Evolutionary conservation across 2,329 filamentous ascomycete species (phyloP).

Genomic region (Penicillium sp.): DNA sequence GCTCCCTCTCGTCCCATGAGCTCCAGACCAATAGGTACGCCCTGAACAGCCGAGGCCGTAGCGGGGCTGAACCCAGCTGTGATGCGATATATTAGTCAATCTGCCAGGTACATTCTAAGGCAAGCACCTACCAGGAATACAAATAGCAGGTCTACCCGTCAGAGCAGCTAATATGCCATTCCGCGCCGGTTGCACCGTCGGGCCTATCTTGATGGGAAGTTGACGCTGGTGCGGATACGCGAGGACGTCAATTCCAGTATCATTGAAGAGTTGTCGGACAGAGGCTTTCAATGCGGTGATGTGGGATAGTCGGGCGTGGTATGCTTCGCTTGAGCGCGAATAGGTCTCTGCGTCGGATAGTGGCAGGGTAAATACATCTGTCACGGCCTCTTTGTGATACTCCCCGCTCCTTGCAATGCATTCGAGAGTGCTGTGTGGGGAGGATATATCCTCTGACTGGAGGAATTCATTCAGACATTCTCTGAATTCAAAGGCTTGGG

Average conservation of each 20-base stretch:
- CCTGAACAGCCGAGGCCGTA: conserved; percentile 55
- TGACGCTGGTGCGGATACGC: conserved; percentile 70
- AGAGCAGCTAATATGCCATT: conserved; percentile 62
- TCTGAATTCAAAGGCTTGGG: conserved; percentile 65
- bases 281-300: conserved; percentile 59
- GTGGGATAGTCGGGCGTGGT: conserved; percentile 50
- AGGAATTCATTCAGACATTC: conserved; percentile 63
- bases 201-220: conserved; percentile 63
- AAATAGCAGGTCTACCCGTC: conserved; percentile 58
- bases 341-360: conserved; percentile 56
- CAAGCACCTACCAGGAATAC: conserved; percentile 37
- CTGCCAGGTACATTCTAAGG: no score
- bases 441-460: conserved; percentile 32
- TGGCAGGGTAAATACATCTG: conserved; percentile 62
- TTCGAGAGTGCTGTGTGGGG: conserved; percentile 44
- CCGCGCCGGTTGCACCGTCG: conserved; percentile 61
- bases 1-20: conserved; percentile 62
- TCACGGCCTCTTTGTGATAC: conserved; percentile 56
- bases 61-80: conserved; percentile 54
- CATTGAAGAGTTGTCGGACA: conserved; percentile 56
- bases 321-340: conserved; percentile 57
- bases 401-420: conserved; percentile 56
- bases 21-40: conserved; percentile 69
- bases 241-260: conserved; percentile 58
- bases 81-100: no score